Evolutionary conservation across 2,329 filamentous ascomycete species (phyloP), one percentile per base, ranked within the genome.

Genomic region (Cercospora berteroae): DNA sequence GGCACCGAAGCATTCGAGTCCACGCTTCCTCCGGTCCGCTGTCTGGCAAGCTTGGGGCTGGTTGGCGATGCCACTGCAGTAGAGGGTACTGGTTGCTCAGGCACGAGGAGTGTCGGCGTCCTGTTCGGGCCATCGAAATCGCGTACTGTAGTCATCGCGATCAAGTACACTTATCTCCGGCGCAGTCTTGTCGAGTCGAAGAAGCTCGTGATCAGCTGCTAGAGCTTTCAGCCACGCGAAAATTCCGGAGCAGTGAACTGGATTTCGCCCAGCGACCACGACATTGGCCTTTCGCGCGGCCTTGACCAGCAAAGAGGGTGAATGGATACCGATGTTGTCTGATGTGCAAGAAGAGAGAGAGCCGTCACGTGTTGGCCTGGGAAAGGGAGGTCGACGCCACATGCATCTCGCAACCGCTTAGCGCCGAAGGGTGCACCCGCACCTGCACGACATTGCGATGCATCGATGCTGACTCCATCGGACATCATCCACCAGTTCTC

Each of bases 1-100:
- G 67, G 65, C 13, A 44, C 65, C 8, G 69, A 70, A 18, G 63
- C 66, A 52, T 55, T 62, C 23, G 68, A 70, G 16, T 29, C 33
- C 50, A 60, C 58, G 48, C 68, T 71, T 27, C n/a, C 61, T 8
- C 23, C 48, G 27, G 68, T 65, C n/a, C 63, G 48, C 18, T 56
- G 66, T 13, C 63, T 31, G 4, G 16, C 31, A 20, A 33, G 33
- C 44, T 33, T 48, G 31, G 33, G 62, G 39, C 44, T 63, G 25
- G 33, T 56, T 7, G 62, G 61, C n/a, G 62, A 31, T 36, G 27
- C 48, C 5, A 36, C 27, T 20, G 58, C 33, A 20, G 62, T 48
- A 39, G 66, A 20, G 3, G 10, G 5, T 18, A 62, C 20, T 13
- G n/a, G 36, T 18, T 63, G 39, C 16, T 58, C 55, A 18, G 66